phyloP scores from a whole-genome alignment of 306 rosid genomes.

The Prunus fruticosa region DNA sequence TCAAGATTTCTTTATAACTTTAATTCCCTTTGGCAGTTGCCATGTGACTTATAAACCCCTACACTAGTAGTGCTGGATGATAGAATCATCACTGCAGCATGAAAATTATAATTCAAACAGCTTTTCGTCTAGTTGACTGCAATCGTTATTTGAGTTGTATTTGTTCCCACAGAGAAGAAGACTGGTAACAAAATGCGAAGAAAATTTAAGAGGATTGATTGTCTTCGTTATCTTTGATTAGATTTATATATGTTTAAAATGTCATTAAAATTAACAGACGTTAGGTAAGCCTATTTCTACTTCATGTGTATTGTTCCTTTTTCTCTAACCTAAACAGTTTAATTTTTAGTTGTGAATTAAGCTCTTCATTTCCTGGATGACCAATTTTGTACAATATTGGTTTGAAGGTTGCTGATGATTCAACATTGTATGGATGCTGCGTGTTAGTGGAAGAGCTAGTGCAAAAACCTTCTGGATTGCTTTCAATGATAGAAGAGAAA shows the following conservation, averaged over 20 bases:
- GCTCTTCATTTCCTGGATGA: slow-evolving; percentile 4
- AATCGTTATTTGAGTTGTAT: neutral
- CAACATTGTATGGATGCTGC: slow-evolving; percentile 96
- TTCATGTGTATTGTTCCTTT: neutral
- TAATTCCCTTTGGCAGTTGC: neutral
- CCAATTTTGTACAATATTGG: slow-evolving; percentile 13
- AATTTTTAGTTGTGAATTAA: neutral
- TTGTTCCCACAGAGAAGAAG: neutral
- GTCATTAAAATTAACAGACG: neutral
- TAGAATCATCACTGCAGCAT: neutral
- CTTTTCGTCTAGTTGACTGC: neutral
- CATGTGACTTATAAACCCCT: neutral
- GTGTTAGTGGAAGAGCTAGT: slow-evolving; percentile 92
- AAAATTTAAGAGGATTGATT: neutral
- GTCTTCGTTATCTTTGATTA: neutral
- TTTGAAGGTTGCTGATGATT: slow-evolving; percentile 87
- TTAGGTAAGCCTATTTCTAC: neutral
- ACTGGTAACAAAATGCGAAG: neutral
- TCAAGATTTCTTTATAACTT: neutral
- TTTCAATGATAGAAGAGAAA: slow-evolving; percentile 69
- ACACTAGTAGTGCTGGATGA: neutral
- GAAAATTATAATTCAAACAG: neutral
- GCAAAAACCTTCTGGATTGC: slow-evolving; percentile 82
- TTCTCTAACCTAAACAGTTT: neutral
- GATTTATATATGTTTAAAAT: neutral